Base-by-base conservation (phyloP, 805 yeast species). In the Priceomyces haplophilus region DNA sequence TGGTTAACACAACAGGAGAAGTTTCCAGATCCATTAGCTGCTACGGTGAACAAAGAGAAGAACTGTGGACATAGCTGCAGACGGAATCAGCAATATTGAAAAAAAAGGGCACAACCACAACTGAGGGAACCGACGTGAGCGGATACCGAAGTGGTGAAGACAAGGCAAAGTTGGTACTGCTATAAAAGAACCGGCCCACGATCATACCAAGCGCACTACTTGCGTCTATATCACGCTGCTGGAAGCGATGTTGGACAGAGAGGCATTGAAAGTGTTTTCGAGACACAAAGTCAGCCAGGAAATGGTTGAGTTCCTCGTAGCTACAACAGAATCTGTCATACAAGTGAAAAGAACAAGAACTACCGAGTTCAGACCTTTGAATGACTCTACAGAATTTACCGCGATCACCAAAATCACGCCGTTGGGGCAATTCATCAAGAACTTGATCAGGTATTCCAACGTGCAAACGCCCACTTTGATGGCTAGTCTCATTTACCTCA, bases 401-500 rank as follows among this genome's bases (percentile, higher is more conserved):
- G 62, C 65, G 4, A 51, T 60, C 19, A 37, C 38, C 29, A 52
- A 58, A n/a, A 40, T 40, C 27, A 60, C 59, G 3, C 48, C 66
- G 4, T 69, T 88, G 36, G 66, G 67, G 34, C 65, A 65, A 18
- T 91, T 93, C 69, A 90, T 93, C 51, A 75, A 80, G 46, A 78
- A 75, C 20, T 69, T 91, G 48, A 82, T 91, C 53, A 73, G 72
- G 42, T 81, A 85, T 55, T 88, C 97, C 5, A 89, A 90, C 61
- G 98, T 91, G 33, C 96, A 89, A 65, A 86, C 96, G 3, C 88
- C 97, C 27, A 91, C 98, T 0, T 74, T 91, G 49, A 91, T 93
- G 98, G 83, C 97, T 16, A 78, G 96, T 4, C 73, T 90, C 42
- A 90, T 89, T 12, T 91, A 88, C 61, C 71, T 91, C 47, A 81